Conservation (phyloP, 257 asterid species). For the Rubia yunnanensis region DNA sequence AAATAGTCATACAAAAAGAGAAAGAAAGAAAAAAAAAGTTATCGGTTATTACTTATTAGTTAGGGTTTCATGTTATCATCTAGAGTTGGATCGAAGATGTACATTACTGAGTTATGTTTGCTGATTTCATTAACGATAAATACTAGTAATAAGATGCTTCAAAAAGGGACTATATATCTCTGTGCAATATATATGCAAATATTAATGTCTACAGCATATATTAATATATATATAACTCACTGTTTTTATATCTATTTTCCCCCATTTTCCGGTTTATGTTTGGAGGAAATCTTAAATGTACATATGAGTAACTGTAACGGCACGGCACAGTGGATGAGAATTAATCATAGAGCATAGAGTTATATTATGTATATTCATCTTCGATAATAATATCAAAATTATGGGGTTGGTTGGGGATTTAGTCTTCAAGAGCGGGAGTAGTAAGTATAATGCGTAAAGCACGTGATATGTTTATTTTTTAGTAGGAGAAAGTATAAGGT, state of each 20-base stretch:
- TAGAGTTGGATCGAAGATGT: slow-evolving; percentile 11
- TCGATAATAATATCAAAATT: slow-evolving; percentile 16
- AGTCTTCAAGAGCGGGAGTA: slow-evolving; percentile 13
- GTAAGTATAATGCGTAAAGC: slow-evolving; percentile 28
- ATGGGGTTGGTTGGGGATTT: slow-evolving; percentile 26
- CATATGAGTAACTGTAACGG: slow-evolving; percentile 62
- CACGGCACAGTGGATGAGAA: slow-evolving; percentile 38
- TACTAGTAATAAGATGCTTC: neutral
- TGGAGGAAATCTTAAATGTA: neutral
- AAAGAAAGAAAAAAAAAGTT: neutral
- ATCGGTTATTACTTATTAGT: too few species aligned
- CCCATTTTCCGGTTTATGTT: neutral
- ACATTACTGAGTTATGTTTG: neutral
- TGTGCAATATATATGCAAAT: too few species aligned
- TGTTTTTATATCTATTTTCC: neutral
- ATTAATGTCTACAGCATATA: neutral
- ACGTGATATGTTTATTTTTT: slow-evolving; percentile 26
- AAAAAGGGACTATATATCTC: too few species aligned
- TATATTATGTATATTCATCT: slow-evolving; percentile 7
- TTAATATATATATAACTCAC: too few species aligned
- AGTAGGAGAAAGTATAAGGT: neutral
- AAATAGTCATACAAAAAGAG: neutral
- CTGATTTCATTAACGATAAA: neutral
- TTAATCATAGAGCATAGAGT: neutral
- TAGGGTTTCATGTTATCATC: slow-evolving; percentile 1